Conservation (phyloP, 1,284 basidiomycete species). For the Sporisorium graminicola region DNA sequence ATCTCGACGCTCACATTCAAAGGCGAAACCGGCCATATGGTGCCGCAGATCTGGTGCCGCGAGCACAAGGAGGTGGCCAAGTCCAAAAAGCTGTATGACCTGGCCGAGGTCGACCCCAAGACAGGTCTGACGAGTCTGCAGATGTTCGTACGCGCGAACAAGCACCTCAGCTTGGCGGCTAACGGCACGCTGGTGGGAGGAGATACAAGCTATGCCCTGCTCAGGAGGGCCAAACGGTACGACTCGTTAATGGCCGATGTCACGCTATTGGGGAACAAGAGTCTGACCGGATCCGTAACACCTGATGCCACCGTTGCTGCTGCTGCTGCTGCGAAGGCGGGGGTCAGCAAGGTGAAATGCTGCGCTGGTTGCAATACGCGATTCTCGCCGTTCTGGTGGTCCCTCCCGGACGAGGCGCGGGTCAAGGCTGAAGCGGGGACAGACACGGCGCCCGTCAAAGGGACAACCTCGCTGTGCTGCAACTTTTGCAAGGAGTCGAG, state of each 20-base stretch:
- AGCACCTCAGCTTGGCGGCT: slow-evolving; percentile 74
- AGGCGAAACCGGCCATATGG: slow-evolving; percentile 85
- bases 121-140: slow-evolving; percentile 87
- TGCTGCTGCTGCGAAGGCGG: neutral
- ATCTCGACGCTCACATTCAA: slow-evolving; percentile 83
- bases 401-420: neutral
- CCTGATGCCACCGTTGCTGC: no score
- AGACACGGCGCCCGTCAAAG: neutral
- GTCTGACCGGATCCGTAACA: neutral
- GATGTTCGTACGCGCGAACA: slow-evolving; percentile 84
- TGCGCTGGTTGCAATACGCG: slow-evolving; percentile 36
- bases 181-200: neutral
- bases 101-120: slow-evolving; percentile 84
- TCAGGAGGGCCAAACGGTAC: slow-evolving; percentile 58
- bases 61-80: slow-evolving; percentile 77
- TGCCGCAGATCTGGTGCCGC: slow-evolving; percentile 83
- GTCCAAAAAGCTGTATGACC: slow-evolving; percentile 79
- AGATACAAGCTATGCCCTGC: slow-evolving; percentile 57
- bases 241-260: slow-evolving; percentile 23
- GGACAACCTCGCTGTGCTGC: slow-evolving; percentile 23
- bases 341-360: slow-evolving; percentile 5
- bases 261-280: slow-evolving; percentile 1
- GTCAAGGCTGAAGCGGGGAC: slow-evolving; percentile 9
- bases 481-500: slow-evolving; percentile 43
- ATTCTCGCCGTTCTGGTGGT: slow-evolving; percentile 55